Conservation (phyloP, 345 rosid genomes). For the Garcia nutans region DNA sequence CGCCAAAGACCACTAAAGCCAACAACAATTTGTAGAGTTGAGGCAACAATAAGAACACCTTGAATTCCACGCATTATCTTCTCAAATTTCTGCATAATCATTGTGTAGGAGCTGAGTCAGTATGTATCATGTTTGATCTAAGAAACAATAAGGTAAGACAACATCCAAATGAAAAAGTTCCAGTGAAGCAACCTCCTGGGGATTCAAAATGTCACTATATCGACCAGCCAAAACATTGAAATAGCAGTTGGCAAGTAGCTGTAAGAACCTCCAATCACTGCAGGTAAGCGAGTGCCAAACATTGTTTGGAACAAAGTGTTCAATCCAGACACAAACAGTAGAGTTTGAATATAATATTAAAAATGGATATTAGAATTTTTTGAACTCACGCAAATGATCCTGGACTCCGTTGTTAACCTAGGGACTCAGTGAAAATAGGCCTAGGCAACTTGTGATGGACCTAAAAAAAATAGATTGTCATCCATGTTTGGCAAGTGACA, state of each 20-base stretch:
- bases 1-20: slow-evolving; percentile 99
- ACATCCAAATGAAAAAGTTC: background rate
- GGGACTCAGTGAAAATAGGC: too few relatives aligned
- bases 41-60: slow-evolving; percentile 90
- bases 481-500: too few relatives aligned
- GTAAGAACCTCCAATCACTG: slow-evolving; percentile 82
- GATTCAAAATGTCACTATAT: slow-evolving; percentile 70
- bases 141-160: background rate
- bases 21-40: slow-evolving; percentile 82
- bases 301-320: slow-evolving; percentile 74
- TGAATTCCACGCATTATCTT: slow-evolving; percentile 89
- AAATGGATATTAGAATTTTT: too few relatives aligned
- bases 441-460: too few relatives aligned
- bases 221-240: slow-evolving; percentile 80
- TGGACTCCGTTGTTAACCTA: too few relatives aligned
- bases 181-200: slow-evolving; percentile 65
- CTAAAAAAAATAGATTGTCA: too few relatives aligned
- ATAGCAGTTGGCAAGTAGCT: slow-evolving; percentile 80
- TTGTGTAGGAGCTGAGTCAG: slow-evolving; percentile 12
- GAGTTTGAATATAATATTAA: too few relatives aligned
- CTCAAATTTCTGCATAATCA: slow-evolving; percentile 66
- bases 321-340: slow-evolving; percentile 87
- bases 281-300: slow-evolving; percentile 89
- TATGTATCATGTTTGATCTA: background rate
- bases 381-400: too few relatives aligned